Percentiles rank a stretch among this genome's conserved stretches.
These are phyloP conservation scores for Pestalotiopsis sp. DNA, from an alignment of 2,329 filamentous ascomycete genomes.

Conservation along the genomic window DNA sequence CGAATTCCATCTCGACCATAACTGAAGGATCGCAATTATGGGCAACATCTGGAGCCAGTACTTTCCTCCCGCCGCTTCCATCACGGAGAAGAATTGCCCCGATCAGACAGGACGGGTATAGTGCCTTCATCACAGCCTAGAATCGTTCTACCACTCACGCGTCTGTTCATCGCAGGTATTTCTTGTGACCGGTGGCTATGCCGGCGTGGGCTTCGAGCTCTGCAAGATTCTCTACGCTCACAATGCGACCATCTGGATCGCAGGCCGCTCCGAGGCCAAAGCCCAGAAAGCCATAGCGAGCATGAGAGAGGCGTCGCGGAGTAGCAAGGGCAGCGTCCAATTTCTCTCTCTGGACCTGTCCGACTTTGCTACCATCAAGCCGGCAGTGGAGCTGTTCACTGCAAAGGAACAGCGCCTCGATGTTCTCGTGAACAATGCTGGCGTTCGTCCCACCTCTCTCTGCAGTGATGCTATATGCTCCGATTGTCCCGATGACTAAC, in stretches of 20 bases:
- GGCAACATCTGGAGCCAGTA: constrained; percentile 27
- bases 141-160: background rate
- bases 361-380: constrained; percentile 32
- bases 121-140: constrained; percentile 7
- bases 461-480: background rate
- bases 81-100: constrained; percentile 29
- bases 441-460: constrained; percentile 13
- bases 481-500: background rate
- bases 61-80: constrained; percentile 21
- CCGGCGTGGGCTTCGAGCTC: constrained; percentile 8
- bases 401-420: constrained; percentile 29
- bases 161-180: constrained; percentile 15
- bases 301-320: constrained; percentile 18
- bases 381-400: constrained; percentile 26
- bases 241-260: constrained; percentile 38
- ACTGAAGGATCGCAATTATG: constrained; percentile 17
- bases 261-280: constrained; percentile 32
- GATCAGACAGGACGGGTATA: constrained; percentile 25
- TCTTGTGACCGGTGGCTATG: constrained; percentile 23
- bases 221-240: constrained; percentile 20
- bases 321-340: constrained; percentile 21
- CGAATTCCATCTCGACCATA: background rate
- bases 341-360: constrained; percentile 35
- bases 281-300: constrained; percentile 28
- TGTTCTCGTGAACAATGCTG: constrained; percentile 32